A percentile compares a stretch with the other conserved stretches of the same genome.
Conservation (phyloP, 768 basidiomycete genomes). For the Russula brevipes region DNA sequence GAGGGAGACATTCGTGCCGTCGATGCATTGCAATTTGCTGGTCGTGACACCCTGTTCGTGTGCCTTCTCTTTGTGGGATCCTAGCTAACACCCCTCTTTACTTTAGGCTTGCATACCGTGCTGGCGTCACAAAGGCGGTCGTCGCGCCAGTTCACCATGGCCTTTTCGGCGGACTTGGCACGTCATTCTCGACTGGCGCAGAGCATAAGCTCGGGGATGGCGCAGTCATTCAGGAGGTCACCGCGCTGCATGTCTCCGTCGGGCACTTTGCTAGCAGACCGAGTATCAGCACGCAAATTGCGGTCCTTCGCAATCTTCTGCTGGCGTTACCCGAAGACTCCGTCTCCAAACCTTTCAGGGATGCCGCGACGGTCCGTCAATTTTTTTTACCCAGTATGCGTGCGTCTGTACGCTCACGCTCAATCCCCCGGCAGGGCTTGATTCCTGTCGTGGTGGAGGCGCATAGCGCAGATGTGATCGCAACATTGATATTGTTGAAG, state of each 20-base stretch:
- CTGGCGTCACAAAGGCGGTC: constrained; percentile 68
- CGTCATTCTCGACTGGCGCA: constrained; percentile 56
- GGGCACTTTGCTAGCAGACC: constrained; percentile 39
- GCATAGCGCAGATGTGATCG: constrained; percentile 66
- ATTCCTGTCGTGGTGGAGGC: constrained; percentile 58
- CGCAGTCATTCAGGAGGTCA: constrained; percentile 61
- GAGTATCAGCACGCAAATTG: constrained; percentile 67
- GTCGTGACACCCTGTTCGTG: constrained; percentile 51
- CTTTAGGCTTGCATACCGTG: constrained; percentile 61
- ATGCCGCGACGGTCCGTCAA: constrained; percentile 41
- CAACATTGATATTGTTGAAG: constrained; percentile 60
- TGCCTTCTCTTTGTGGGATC: background rate
- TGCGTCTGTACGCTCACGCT: background rate
- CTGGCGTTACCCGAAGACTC: constrained; percentile 29
- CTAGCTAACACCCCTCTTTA: constrained; percentile 9
- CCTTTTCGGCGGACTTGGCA: constrained; percentile 59
- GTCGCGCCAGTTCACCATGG: constrained; percentile 51
- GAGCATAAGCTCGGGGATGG: constrained; percentile 51
- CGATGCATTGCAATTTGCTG: constrained; percentile 68
- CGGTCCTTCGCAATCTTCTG: constrained; percentile 50
- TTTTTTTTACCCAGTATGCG: background rate
- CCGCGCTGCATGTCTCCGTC: constrained; percentile 63
- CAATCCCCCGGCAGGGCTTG: constrained; percentile 38
- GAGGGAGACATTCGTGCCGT: constrained; percentile 46
- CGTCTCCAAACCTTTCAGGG: constrained; percentile 38